A percentile compares a stretch with the other conserved stretches of the same genome.
phyloP scores from a whole-genome alignment of 2,329 filamentous ascomycete species.

The Ophiostoma australiae region DNA sequence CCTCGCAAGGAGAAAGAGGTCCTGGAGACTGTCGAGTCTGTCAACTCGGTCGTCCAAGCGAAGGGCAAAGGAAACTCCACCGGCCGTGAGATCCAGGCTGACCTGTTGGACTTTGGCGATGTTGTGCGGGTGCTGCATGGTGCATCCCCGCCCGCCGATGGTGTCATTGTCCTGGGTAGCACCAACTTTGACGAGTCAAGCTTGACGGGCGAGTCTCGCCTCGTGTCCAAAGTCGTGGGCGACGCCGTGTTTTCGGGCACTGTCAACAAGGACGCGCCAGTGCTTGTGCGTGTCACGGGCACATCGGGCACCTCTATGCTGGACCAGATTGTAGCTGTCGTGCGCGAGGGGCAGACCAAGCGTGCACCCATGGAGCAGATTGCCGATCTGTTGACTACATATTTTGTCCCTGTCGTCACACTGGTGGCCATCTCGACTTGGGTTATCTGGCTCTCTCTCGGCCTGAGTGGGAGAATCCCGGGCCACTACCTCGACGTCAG shows the following conservation, averaged over 20 bases:
- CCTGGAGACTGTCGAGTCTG: slow-evolving; percentile 28
- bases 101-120: slow-evolving; percentile 71
- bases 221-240: slow-evolving; percentile 57
- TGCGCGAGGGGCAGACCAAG: slow-evolving; percentile 71
- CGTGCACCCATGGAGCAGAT: slow-evolving; percentile 71
- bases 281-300: slow-evolving; percentile 60
- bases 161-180: slow-evolving; percentile 57
- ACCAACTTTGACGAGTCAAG: slow-evolving; percentile 84
- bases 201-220: slow-evolving; percentile 71
- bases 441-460: slow-evolving; percentile 65
- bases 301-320: slow-evolving; percentile 67
- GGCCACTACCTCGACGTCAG: slow-evolving; percentile 50
- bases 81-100: slow-evolving; percentile 46
- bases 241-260: slow-evolving; percentile 69
- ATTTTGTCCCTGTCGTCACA: slow-evolving; percentile 71
- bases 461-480: slow-evolving; percentile 54
- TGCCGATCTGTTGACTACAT: slow-evolving; percentile 66
- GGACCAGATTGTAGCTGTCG: slow-evolving; percentile 71
- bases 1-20: slow-evolving; percentile 32
- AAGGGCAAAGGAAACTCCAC: neutral
- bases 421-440: slow-evolving; percentile 66
- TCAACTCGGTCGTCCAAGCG: neutral
- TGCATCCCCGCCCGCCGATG: slow-evolving; percentile 79
- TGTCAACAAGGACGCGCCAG: slow-evolving; percentile 61
- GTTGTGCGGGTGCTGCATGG: slow-evolving; percentile 71